A percentile compares a stretch with the other conserved stretches of the same genome.
phyloP scores from a whole-genome alignment of 306 rosid species.

The Vigna radiata region DNA sequence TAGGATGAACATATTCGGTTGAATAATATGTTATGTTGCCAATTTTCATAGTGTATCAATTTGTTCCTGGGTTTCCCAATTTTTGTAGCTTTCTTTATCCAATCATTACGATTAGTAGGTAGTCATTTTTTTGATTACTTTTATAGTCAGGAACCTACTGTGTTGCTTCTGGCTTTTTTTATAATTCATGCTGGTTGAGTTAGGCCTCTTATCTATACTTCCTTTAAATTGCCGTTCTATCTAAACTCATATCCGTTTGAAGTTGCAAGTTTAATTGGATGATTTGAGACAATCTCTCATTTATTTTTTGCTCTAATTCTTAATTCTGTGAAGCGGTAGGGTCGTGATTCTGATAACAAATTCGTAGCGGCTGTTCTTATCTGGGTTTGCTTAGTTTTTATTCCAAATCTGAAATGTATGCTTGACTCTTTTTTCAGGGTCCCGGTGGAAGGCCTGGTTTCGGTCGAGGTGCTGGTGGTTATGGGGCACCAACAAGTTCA shows the following conservation, averaged over 20 bases:
- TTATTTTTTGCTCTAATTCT: background rate
- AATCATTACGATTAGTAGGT: too few relatives aligned
- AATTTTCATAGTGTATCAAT: too few relatives aligned
- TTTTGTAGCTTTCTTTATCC: too few relatives aligned
- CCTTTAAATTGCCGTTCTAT: too few relatives aligned
- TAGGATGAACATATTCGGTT: background rate
- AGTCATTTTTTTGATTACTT: too few relatives aligned
- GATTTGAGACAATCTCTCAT: background rate
- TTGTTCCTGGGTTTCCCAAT: too few relatives aligned
- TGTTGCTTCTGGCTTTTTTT: too few relatives aligned
- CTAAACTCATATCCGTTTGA: too few relatives aligned
- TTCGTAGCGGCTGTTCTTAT: background rate
- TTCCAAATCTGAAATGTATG: background rate
- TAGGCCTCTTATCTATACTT: too few relatives aligned
- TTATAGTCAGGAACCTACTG: too few relatives aligned
- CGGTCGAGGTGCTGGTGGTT: constrained; percentile 77
- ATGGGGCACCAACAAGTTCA: constrained; percentile 58
- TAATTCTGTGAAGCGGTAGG: background rate
- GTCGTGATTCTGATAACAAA: background rate
- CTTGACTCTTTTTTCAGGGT: constrained; percentile 52
- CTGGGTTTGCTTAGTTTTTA: background rate
- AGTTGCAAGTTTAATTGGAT: background rate
- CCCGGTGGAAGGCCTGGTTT: constrained; percentile 82
- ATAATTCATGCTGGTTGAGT: too few relatives aligned
- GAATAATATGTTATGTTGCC: background rate